phyloP scores from a whole-genome alignment of 2,329 filamentous ascomycete genomes.

The Xylaria sp. region DNA sequence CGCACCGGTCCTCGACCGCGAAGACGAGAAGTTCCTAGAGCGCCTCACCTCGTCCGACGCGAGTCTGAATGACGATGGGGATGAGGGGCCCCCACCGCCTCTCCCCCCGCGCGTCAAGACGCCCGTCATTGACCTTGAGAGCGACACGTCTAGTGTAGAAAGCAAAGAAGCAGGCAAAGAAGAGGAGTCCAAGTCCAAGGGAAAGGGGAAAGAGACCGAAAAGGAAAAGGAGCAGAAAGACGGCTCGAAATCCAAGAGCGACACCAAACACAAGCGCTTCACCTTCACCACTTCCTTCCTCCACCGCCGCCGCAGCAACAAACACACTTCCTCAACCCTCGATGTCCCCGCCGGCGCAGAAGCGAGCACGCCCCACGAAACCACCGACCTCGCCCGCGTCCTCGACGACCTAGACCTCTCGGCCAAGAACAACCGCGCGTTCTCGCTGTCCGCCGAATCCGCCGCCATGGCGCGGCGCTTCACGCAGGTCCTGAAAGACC shows the following conservation, averaged over 20 bases:
- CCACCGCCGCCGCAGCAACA: conserved; percentile 38
- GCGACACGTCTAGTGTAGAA: conserved; percentile 53
- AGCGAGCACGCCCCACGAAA: conserved; percentile 54
- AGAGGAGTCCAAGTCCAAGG: conserved; percentile 48
- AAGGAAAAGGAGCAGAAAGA: conserved; percentile 38
- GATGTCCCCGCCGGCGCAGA: conserved; percentile 52
- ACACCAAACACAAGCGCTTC: conserved; percentile 51
- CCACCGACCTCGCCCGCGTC: conserved; percentile 76
- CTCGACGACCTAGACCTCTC: conserved; percentile 87
- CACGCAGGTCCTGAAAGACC: conserved; percentile 89
- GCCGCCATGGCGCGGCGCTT: conserved; percentile 85
- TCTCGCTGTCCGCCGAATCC: conserved; percentile 85
- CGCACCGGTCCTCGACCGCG: conserved; percentile 62
- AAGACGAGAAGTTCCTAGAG: conserved; percentile 69
- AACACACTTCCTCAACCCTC: conserved; percentile 37
- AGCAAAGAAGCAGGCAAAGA: conserved; percentile 40
- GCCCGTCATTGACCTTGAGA: conserved; percentile 62
- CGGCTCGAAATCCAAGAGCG: neutral
- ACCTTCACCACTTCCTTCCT: conserved; percentile 53
- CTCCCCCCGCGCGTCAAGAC: conserved; percentile 66
- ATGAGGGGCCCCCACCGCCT: conserved; percentile 61
- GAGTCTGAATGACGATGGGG: conserved; percentile 53
- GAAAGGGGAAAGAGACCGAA: conserved; percentile 44
- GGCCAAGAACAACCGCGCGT: conserved; percentile 85
- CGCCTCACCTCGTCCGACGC: conserved; percentile 58